Evolutionary conservation across 169 alveolate species (phyloP), one percentile per base, ranked within the genome.

Genomic region (Perkinsus marinus): DNA sequence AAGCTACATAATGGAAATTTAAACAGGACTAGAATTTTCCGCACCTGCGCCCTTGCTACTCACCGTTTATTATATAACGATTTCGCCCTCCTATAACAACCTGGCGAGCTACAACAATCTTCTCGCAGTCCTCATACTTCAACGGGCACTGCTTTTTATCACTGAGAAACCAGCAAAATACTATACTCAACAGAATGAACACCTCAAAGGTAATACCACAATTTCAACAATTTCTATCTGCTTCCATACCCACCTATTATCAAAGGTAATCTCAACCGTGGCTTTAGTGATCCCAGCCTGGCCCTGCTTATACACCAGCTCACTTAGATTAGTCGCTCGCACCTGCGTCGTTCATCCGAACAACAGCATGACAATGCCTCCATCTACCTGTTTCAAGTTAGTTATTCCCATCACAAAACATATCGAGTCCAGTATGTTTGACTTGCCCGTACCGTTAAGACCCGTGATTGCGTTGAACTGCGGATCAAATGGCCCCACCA

Each of bases 391-490:
- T 41, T 41, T 41, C 90, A 96, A 92, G 92, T 97, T 97, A 26
- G 97, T 91, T 41, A 98, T 97, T 7, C 99, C 99, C 92, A 98
- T 94, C 19, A 97, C 99, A 94, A 99, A 99, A 92, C 99, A 97
- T 90, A 99, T 97, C 6, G 99, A 97, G 95, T 99, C 99, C 91
- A 99, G 94, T 47, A 99, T 98, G 94, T 99, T 98, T 3, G 99
- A 98, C 95, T 99, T 99, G 17, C 99, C 99, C 90, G 99, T 96
- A 0, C 99, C 99, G 94, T 99, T 98, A 68, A 97, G 96, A 13
- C 99, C 99, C 38, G 99, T 98, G 90, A 99, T 98, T 22, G 99
- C 99, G 94, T 98, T 99, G 96, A 99, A 99, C 92, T 98, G 98
- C n/a, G 98, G 97, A 92, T 98, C 99, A 43, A 98, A 96, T 26